A percentile compares a stretch with the other conserved stretches of the same genome.
Conservation (phyloP, 2,329 filamentous ascomycete species). For the Sporothrix curviconia region DNA sequence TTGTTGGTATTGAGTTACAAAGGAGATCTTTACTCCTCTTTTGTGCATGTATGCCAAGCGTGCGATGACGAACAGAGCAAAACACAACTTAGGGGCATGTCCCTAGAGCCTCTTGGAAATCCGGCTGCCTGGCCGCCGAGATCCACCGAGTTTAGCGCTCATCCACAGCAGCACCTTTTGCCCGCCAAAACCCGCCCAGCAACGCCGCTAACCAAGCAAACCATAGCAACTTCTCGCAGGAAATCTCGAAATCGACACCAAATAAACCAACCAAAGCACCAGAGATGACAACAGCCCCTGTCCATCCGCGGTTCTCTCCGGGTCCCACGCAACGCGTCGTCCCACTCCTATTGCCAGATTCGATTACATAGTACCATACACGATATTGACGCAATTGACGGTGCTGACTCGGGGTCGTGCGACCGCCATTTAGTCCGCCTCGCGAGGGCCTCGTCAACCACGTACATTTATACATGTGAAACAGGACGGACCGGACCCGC, state of each 20-base stretch:
- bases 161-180: not conserved
- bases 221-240: too few species aligned
- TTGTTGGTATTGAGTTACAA: too few species aligned
- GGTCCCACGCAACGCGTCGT: slow-evolving; percentile 1
- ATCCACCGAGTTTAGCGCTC: not conserved
- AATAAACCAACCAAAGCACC: not conserved
- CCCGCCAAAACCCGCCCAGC: slow-evolving; percentile 3
- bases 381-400: too few species aligned
- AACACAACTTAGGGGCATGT: not conserved
- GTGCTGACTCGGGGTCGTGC: too few species aligned
- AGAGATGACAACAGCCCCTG: not conserved
- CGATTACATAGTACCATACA: too few species aligned
- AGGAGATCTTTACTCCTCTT: too few species aligned
- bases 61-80: not conserved
- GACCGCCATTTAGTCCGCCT: not conserved
- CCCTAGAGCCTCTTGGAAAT: not conserved
- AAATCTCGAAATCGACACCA: not conserved
- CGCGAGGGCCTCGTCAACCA: not conserved
- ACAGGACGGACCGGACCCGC: not conserved
- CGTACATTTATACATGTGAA: slow-evolving; percentile 9
- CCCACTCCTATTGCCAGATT: too few species aligned
- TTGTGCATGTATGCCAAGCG: not conserved
- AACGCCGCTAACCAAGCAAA: slow-evolving; percentile 12
- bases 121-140: slow-evolving; percentile 4
- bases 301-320: not conserved